phyloP scores from a whole-genome alignment of 305 asterid genomes.

The Solanum hybrid region DNA sequence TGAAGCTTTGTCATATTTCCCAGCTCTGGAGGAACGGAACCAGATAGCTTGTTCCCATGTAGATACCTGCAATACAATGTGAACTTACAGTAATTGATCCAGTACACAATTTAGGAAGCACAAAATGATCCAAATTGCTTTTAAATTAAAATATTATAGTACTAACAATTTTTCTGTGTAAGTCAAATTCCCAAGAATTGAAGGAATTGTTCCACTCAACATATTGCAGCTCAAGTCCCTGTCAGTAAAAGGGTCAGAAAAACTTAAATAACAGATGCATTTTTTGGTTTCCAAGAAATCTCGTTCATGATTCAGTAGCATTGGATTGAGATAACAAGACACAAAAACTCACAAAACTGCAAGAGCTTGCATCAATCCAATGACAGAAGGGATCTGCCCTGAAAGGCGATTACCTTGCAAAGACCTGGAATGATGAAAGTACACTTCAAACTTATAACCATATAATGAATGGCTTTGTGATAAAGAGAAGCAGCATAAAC shows the following conservation, averaged over 20 bases:
- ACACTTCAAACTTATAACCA: background rate
- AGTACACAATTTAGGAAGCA: background rate
- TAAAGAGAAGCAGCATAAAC: background rate
- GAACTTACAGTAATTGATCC: background rate
- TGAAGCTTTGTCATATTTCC: constrained; percentile 96
- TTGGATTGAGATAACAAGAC: background rate
- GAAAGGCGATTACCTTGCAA: constrained; percentile 73
- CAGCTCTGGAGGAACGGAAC: constrained; percentile 82
- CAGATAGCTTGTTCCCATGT: constrained; percentile 80
- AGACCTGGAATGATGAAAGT: constrained; percentile 33
- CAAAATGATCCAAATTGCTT: background rate
- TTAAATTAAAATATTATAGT: background rate
- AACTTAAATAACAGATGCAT: background rate
- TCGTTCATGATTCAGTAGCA: background rate
- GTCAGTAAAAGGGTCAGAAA: background rate
- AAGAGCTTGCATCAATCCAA: constrained; percentile 98
- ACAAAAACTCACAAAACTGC: constrained; percentile 72
- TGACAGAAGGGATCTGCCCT: constrained; percentile 76
- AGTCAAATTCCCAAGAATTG: constrained; percentile 44
- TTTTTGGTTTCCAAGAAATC: background rate
- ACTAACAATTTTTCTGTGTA: constrained; percentile 44
- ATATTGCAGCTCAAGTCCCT: constrained; percentile 47
- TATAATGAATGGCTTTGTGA: background rate
- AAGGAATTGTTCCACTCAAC: constrained; percentile 42
- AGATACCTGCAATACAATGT: constrained; percentile 45